These are phyloP conservation scores for Boletus edulis DNA, from an alignment of 768 basidiomycete genomes.

Conservation along the genomic window DNA sequence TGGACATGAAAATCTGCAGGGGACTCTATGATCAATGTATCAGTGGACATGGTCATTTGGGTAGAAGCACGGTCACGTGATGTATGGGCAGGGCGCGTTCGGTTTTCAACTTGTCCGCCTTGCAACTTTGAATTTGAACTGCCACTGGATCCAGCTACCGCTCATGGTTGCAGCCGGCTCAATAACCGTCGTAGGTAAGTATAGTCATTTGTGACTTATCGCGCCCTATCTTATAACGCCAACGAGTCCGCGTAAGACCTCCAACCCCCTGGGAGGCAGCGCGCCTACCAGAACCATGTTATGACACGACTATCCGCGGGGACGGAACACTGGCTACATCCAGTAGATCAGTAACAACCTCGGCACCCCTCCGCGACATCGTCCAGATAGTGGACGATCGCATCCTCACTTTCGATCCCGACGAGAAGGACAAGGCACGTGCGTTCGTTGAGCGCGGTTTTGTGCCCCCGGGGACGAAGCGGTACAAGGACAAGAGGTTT, in stretches of 20 bases:
- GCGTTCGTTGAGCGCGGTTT: slow-evolving; percentile 86
- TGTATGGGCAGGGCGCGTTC: slow-evolving; percentile 21
- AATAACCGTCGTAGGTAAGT: slow-evolving; percentile 79
- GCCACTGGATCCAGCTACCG: neutral
- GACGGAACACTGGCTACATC: slow-evolving; percentile 83
- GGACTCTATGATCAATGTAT: slow-evolving; percentile 33
- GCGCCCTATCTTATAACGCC: slow-evolving; percentile 9
- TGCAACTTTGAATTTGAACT: neutral
- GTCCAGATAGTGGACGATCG: slow-evolving; percentile 92
- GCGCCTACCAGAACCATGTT: slow-evolving; percentile 73
- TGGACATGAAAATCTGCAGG: slow-evolving; percentile 98
- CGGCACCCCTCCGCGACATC: slow-evolving; percentile 67
- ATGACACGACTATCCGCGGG: slow-evolving; percentile 70
- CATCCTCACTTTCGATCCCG: slow-evolving; percentile 94
- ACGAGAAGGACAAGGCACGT: slow-evolving; percentile 78
- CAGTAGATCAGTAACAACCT: slow-evolving; percentile 46
- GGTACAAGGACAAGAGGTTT: slow-evolving; percentile 96
- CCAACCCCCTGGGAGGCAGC: slow-evolving; percentile 83
- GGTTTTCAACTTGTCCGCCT: slow-evolving; percentile 26
- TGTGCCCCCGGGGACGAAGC: slow-evolving; percentile 81
- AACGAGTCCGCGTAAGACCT: slow-evolving; percentile 84
- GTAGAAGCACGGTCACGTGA: slow-evolving; percentile 32
- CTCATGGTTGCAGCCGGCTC: slow-evolving; percentile 82
- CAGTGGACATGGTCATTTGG: slow-evolving; percentile 23
- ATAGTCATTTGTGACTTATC: neutral